Percentiles rank a stretch among this genome's conserved stretches.
Conservation (phyloP, 108 stramenopile genomes). For the Epithemia pelagica region DNA sequence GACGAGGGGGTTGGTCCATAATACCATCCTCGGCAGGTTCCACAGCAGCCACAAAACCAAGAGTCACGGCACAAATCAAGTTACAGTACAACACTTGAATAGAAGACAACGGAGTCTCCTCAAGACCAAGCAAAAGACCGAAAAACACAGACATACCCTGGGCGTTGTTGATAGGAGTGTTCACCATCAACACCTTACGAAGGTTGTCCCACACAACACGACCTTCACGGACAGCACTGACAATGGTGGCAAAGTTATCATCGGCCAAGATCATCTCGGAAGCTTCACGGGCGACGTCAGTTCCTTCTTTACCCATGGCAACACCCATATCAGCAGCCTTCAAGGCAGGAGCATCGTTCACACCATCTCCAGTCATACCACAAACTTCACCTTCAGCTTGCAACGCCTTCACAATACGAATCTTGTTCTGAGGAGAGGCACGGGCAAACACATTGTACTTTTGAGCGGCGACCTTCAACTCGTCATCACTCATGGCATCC, state of each 20-base stretch:
- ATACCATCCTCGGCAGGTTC: conserved; percentile 86
- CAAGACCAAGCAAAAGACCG: conserved; percentile 56
- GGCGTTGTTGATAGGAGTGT: conserved; percentile 86
- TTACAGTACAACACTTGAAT: conserved; percentile 84
- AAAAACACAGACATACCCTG: conserved; percentile 75
- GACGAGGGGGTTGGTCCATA: conserved; percentile 56
- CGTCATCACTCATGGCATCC: conserved; percentile 66
- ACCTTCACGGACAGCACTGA: conserved; percentile 63
- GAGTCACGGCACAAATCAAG: conserved; percentile 83
- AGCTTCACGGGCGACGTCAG: conserved; percentile 94
- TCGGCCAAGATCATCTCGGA: conserved; percentile 96
- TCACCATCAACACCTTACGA: conserved; percentile 74
- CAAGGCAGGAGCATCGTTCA: conserved; percentile 97
- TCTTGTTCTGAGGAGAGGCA: conserved; percentile 79
- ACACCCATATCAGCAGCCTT: conserved; percentile 98
- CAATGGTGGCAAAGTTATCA: conserved; percentile 97
- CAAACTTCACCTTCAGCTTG: conserved; percentile 87
- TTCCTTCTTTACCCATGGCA: conserved; percentile 98
- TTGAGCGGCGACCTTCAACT: conserved; percentile 54
- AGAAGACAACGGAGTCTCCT: conserved; percentile 52
- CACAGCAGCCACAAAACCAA: conserved; percentile 77
- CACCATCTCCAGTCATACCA: conserved; percentile 98
- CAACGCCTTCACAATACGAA: conserved; percentile 89
- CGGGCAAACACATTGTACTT: conserved; percentile 87
- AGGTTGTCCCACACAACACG: conserved; percentile 87